Evolutionary conservation across 805 yeast species (phyloP), one percentile per base, ranked within the genome.

Genomic region (Teunomyces atbi): DNA sequence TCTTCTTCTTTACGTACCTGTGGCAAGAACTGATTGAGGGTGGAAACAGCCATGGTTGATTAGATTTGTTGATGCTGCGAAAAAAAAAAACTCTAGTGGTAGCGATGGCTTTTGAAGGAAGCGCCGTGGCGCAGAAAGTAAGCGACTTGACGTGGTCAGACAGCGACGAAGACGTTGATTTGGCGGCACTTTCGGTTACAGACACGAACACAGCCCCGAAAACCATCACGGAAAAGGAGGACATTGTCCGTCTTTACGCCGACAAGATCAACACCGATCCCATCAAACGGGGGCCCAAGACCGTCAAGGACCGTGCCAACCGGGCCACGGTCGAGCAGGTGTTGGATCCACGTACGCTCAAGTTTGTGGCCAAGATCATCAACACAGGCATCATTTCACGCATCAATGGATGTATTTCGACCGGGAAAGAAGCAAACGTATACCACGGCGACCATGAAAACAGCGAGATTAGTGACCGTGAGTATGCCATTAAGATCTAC

Each of bases 391-490:
- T 88, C 5, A 81, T 94, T 28, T 82, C 94, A 2, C 82, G 86
- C 54, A 84, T 94, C 57, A 89, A 91, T 57, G 99, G 99, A 10
- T 94, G 98, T 63, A 76, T 94, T 41, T 83, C 94, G 57, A 94
- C 99, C 0, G 99, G 99, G 41, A 94, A 94, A 64, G 99, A 94
- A 66, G 99, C 99, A n/a, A 94, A 94, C 60, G 97, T 94, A 0
- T 94, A 94, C 62, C 77, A 71, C 50, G 77, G 74, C 13, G 74
- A 70, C 54, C 92, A 88, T 60, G 97, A 96, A 10, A 71, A 75
- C 45, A 58, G 64, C 1, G 53, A 40, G 20, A 11, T 38, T 3
- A 21, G 20, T 21, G 29, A 21, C 19, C 42, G 42, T 18, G 96
- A 81, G 56, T 83, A 73, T 56, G 99, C 99, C 0, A 87, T 94